Base-by-base conservation (phyloP, 257 asterid genomes). In the Galeopsis tetrahit region DNA sequence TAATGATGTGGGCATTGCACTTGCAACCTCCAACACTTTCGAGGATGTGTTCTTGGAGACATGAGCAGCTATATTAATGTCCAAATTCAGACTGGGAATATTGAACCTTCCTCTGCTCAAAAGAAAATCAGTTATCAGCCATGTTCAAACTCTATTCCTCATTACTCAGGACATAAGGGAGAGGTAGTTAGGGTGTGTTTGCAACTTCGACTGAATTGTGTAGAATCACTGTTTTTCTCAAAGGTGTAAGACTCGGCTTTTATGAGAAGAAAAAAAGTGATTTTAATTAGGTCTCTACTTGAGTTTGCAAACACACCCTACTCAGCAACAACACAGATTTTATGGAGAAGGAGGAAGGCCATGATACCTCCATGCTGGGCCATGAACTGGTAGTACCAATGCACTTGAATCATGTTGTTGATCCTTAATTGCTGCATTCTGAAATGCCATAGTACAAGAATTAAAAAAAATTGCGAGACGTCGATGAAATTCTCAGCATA, bases 281-380 rank as follows among this genome's bases (percentile, higher is more conserved):
- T 21, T 21, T 21, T 21, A 21, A 21, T 21, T 21, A 21, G 28
- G 28, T 21, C 28, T 21, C 28, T 21, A 21, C 28, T 21, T 21
- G 28, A 21, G 28, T 21, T 21, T 21, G 28, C 28, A 21, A 21
- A 21, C 28, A 21, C 28, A 21, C 28, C 28, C 28, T 21, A 66
- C 35, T 51, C 17, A 33, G 53, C 17, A 48, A 48, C 33, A 48
- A 42, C 68, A 73, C 3, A 63, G 14, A 69, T 69, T 35, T 2
- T 59, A 34, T 17, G 5, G 39, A 48, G 21, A 49, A 10, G 70
- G 42, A 46, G 33, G 60, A 71, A 63, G 61, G 52, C 61, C 53
- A 57, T 63, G n/a, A 46, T 78, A 84, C 88, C 88, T 84, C 88
- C 88, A 84, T 15, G 82, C 77, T 8, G 83, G 76, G 71, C 74